A percentile compares a stretch with the other conserved stretches of the same genome.
phyloP scores from a whole-genome alignment of 1,139 yeast genomes.

The Entelexis sorbosivorans region DNA sequence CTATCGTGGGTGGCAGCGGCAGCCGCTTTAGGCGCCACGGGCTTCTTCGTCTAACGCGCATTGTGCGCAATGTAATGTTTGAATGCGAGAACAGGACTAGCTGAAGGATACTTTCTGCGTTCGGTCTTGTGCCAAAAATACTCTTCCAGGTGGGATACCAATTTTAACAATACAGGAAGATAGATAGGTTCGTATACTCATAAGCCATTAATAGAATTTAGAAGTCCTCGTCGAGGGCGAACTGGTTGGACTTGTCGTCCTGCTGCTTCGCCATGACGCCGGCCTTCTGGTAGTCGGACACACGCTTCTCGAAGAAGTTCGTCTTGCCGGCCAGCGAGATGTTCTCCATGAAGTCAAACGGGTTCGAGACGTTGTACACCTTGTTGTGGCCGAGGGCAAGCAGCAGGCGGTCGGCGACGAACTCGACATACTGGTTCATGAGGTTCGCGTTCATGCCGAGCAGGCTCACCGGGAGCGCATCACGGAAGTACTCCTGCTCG shows the following conservation, averaged over 20 bases:
- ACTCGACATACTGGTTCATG: conserved; percentile 97
- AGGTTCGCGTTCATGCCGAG: conserved; percentile 86
- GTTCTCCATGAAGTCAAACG: conserved; percentile 98
- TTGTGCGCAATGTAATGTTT: too few species aligned
- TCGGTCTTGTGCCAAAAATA: too few species aligned
- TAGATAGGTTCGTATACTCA: conserved; percentile 9
- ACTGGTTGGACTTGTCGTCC: conserved; percentile 32
- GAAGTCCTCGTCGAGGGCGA: conserved; percentile 38
- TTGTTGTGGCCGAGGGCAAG: conserved; percentile 84
- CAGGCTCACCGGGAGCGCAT: conserved; percentile 81
- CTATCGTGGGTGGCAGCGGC: too few species aligned
- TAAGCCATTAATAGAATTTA: conserved; percentile 24
- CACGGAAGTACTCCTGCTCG: conserved; percentile 88
- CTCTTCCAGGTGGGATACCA: neutral
- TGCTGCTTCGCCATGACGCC: conserved; percentile 75
- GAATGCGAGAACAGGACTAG: too few species aligned
- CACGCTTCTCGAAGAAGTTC: conserved; percentile 97
- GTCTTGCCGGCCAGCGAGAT: conserved; percentile 96
- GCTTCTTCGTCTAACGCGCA: too few species aligned
- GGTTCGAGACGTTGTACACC: conserved; percentile 77
- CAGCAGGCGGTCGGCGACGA: conserved; percentile 89
- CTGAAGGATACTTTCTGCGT: too few species aligned
- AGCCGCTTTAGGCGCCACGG: too few species aligned
- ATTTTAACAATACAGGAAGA: neutral
- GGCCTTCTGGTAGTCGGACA: conserved; percentile 96